Evolutionary conservation across 2,329 filamentous ascomycete genomes (phyloP).

Genomic region (Cladosporium sp.): DNA sequence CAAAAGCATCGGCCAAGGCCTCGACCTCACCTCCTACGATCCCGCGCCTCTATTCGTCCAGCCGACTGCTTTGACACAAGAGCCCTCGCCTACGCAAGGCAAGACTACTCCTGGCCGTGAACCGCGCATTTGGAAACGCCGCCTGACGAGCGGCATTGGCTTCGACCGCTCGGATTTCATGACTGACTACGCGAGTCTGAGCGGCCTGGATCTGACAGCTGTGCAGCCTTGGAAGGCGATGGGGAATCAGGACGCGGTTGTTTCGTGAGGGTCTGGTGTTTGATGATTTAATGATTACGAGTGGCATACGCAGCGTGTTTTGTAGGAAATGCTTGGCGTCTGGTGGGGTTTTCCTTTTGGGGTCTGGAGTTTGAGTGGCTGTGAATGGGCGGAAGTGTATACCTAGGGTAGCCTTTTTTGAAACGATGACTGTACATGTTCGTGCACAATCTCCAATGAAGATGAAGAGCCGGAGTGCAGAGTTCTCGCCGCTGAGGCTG

Average conservation of each 20-base stretch:
- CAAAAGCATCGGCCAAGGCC: neutral
- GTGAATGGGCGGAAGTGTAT: no score
- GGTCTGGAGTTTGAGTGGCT: no score
- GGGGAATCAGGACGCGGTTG: neutral
- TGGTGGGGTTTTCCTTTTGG: no score
- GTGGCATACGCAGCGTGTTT: no score
- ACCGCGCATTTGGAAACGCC: neutral
- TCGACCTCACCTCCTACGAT: neutral
- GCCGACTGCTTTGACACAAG: neutral
- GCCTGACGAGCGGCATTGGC: neutral
- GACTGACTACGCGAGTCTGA: neutral
- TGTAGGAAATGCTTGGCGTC: no score
- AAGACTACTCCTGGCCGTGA: neutral
- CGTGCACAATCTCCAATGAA: no score
- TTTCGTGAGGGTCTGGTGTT: neutral
- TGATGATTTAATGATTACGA: neutral
- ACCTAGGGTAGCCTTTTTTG: no score
- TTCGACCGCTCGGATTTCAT: neutral
- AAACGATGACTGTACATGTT: no score
- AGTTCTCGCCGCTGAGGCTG: no score
- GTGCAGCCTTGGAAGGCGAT: neutral
- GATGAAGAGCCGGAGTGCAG: no score
- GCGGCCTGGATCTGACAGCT: neutral
- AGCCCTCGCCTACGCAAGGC: neutral
- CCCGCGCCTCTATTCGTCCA: neutral